Base-by-base conservation (phyloP, 2,329 filamentous ascomycete genomes). In the Fusarium avenaceum region DNA sequence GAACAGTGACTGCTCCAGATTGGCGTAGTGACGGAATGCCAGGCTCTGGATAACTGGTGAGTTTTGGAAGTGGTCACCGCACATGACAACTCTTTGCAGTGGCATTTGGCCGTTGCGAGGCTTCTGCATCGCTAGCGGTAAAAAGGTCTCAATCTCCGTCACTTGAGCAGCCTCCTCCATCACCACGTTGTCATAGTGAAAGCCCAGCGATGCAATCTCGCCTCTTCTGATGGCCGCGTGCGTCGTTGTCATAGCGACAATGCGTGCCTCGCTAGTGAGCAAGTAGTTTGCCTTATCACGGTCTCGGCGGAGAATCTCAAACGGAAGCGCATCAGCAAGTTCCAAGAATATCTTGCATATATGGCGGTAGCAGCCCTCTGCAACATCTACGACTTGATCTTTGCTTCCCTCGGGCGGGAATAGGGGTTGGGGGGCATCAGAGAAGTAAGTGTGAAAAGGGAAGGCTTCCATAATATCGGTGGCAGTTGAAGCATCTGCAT, bases 121-220 rank as follows among this genome's bases (percentile, higher is more conserved):
- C 67, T 92, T 93, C 76, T 99, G 96, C 79, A 99, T 86, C n/a
- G 94, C 92, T 53, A 97, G 84, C 1, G 96, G 96, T 67, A 99
- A 93, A 80, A 99, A 98, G 68, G 93, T 97, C 77, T 99, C 96
- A 45, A 97, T 92, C 78, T 99, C 96, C 0, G 95, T 99, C 75
- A 99, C 95, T 76, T 99, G 96, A 14, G 96, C 96, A 7, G 96
- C 95, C 84, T 99, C 96, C 82, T 99, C 96, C 92, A 99, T 97
- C 53, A 99, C 86, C 14, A 99, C 92, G 69, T 97, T 99, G 82
- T 98, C 94, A 74, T 99, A 99, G 72, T 93, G 93, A 80, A 99
- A 99, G 17, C 94, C 94, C n/a, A 98, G 86, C 17, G 88, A 86
- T 1, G 93, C 91, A 72, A 99, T 98, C 74, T 98, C 95, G 67